phyloP scores from a whole-genome alignment of 164 flowering plant species.

The Stephania yunnanensis region DNA sequence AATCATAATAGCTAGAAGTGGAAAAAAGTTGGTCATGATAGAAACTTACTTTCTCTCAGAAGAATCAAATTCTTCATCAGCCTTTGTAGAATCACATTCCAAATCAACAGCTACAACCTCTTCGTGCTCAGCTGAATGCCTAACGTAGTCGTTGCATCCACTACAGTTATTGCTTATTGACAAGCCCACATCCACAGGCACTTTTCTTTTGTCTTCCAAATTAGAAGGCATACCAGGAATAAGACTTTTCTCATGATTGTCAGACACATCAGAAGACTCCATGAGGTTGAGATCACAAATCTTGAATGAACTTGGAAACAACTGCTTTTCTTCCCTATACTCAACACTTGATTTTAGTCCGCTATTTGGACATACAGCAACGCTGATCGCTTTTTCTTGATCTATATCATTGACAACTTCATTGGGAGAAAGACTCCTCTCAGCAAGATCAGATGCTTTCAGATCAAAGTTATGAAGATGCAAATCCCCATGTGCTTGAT shows the following conservation, averaged over 20 bases:
- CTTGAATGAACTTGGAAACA: conserved; percentile 68
- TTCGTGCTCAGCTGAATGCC: conserved; percentile 29
- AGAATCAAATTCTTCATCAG: conserved; percentile 26
- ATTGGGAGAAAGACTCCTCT: conserved; percentile 20
- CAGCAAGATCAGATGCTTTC: conserved; percentile 20
- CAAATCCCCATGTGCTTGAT: conserved; percentile 27
- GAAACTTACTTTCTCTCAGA: conserved; percentile 21
- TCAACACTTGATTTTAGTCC: conserved; percentile 25
- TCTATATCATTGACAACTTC: conserved; percentile 26
- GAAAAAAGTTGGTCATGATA: conserved; percentile 3
- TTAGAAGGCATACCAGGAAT: conserved; percentile 31
- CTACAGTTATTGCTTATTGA: conserved; percentile 41
- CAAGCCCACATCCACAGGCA: conserved; percentile 48
- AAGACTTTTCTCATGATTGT: conserved; percentile 34
- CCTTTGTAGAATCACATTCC: conserved; percentile 46
- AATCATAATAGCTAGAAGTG: not conserved
- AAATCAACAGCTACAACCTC: conserved; percentile 52
- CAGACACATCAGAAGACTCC: conserved; percentile 56
- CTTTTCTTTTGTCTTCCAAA: conserved; percentile 31
- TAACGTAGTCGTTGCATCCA: conserved; percentile 27
- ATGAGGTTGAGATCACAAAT: conserved; percentile 84
- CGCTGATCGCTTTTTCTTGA: conserved; percentile 25
- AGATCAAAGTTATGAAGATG: conserved; percentile 25
- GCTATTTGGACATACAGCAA: conserved; percentile 25
- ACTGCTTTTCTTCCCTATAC: conserved; percentile 60